These are phyloP conservation scores for fission yeast (Schizosaccharomyces pombe) DNA, from an alignment of 805 yeast species.

Conservation along the genomic window ASM294v3 CU329670.1:4677001-4677500, in stretches of 20 bases:
- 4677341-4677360: slow-evolving; percentile 9
- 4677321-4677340: slow-evolving; percentile 40
- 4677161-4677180: slow-evolving; percentile 96
- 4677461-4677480: no score
- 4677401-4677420: not conserved
- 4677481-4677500: no score
- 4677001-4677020: slow-evolving; percentile 73
- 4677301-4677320: slow-evolving; percentile 69
- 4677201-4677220: slow-evolving; percentile 81
- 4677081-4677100: slow-evolving; percentile 63
- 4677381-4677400: not conserved
- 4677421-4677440: not conserved
- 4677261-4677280: slow-evolving; percentile 90
- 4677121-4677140: slow-evolving; percentile 38
- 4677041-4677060: slow-evolving; percentile 77
- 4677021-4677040: slow-evolving; percentile 52
- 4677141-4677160: slow-evolving; percentile 71
- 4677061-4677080: slow-evolving; percentile 87
- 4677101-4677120: slow-evolving; percentile 32
- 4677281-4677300: slow-evolving; percentile 65
- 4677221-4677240: slow-evolving; percentile 21
- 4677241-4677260: slow-evolving; percentile 34
- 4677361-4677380: not conserved
- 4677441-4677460: not conserved
- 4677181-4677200: slow-evolving; percentile 78